These are phyloP conservation scores for Tubosaeta sp. DNA, from an alignment of 768 basidiomycete genomes.

Conservation along the genomic window DNA sequence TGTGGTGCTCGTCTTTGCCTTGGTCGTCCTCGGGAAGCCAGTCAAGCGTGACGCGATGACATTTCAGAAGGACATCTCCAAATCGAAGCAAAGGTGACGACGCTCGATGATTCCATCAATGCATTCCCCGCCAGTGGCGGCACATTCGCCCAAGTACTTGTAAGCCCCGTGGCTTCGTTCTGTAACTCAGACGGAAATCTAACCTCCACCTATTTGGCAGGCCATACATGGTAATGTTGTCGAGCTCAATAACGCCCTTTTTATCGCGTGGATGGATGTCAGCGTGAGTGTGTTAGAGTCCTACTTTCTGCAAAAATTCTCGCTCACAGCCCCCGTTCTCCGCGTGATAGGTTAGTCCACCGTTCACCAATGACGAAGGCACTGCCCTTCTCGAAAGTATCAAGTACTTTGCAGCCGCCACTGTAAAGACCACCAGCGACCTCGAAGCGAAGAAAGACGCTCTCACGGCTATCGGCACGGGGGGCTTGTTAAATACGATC, in stretches of 20 bases:
- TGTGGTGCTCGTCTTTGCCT: conserved; percentile 7
- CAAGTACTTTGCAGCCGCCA: fast-evolving
- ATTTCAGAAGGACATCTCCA: not conserved
- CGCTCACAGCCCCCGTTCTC: not conserved
- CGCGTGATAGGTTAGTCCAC: not conserved
- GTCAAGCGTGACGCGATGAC: conserved; percentile 1
- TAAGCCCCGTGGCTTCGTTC: not conserved
- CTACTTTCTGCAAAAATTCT: not conserved
- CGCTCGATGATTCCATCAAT: not conserved
- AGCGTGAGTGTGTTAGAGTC: not conserved
- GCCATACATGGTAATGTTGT: fast-evolving
- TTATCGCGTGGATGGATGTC: not conserved
- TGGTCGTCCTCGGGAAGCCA: conserved; percentile 8
- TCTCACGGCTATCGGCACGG: fast-evolving
- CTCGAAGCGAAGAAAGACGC: not conserved
- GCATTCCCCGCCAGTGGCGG: not conserved
- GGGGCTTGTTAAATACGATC: too few relatives aligned
- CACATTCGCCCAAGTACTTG: fast-evolving
- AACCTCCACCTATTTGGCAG: not conserved
- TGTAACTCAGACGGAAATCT: not conserved
- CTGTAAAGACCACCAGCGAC: not conserved
- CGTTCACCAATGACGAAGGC: not conserved
- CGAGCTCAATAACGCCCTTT: fast-evolving
- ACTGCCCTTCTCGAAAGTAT: fast-evolving
- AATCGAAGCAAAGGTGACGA: fast-evolving